phyloP scores from a whole-genome alignment of 2,329 filamentous ascomycete species.

The Sporothrix globosa region DNA sequence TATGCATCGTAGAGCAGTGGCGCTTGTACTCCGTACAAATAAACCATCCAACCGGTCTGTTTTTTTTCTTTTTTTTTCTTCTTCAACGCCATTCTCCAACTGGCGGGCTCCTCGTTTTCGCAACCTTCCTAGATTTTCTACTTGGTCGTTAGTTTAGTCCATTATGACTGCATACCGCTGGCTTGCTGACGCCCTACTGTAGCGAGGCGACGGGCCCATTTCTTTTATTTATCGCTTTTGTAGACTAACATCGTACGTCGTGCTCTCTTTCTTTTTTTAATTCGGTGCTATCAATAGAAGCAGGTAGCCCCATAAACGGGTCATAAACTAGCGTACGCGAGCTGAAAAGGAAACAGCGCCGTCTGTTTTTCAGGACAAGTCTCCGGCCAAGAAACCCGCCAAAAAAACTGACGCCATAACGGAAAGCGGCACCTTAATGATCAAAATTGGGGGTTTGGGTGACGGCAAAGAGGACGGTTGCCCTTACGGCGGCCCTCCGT shows the following conservation, averaged over 20 bases:
- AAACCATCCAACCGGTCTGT: background rate
- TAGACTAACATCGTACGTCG: background rate
- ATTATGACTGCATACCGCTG: background rate
- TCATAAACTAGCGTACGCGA: constrained; percentile 10
- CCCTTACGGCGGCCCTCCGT: background rate
- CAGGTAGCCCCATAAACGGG: background rate
- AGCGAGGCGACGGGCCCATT: background rate
- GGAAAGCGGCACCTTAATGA: background rate
- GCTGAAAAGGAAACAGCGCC: constrained; percentile 20
- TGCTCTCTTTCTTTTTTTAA: background rate
- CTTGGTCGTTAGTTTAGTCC: background rate
- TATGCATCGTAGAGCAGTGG: background rate
- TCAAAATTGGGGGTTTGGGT: no score
- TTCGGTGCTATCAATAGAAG: constrained; percentile 18
- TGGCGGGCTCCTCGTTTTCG: no score
- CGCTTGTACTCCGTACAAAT: background rate
- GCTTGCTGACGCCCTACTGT: constrained; percentile 4
- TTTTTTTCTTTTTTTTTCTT: background rate
- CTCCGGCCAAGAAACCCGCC: background rate
- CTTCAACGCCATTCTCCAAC: background rate
- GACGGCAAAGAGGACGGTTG: background rate
- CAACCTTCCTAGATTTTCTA: background rate
- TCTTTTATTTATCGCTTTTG: background rate
- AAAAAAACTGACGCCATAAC: constrained; percentile 12
- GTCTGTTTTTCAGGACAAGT: background rate